These are phyloP conservation scores for Fusarium poae DNA, from an alignment of 2,329 filamentous ascomycete genomes.

Conservation along the genomic window DNA sequence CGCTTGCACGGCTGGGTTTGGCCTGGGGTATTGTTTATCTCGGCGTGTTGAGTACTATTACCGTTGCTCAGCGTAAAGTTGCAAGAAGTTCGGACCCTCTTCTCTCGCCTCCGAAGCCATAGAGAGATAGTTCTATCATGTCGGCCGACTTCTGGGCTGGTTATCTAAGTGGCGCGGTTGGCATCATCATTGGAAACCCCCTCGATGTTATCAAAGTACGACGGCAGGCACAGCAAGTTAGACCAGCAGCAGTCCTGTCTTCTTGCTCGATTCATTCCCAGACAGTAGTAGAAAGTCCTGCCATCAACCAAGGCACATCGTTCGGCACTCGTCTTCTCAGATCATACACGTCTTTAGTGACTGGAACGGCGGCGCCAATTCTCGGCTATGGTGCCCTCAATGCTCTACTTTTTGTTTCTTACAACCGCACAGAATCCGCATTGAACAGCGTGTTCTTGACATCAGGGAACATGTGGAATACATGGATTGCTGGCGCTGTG, in stretches of 20 bases:
- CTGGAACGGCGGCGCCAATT: constrained; percentile 85
- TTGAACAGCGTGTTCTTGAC: constrained; percentile 60
- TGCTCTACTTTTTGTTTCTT: constrained; percentile 88
- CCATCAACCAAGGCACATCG: constrained; percentile 13
- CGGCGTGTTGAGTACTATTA: constrained; percentile 44
- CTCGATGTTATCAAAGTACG: constrained; percentile 75
- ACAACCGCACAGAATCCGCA: constrained; percentile 82
- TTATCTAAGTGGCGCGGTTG: constrained; percentile 86
- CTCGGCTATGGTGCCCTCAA: constrained; percentile 93
- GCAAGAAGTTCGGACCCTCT: constrained; percentile 25
- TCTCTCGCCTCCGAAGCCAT: constrained; percentile 17
- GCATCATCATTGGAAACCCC: constrained; percentile 91
- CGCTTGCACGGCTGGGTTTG: constrained; percentile 42
- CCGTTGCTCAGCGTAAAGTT: constrained; percentile 42
- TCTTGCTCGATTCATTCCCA: constrained; percentile 25
- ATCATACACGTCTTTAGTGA: constrained; percentile 58
- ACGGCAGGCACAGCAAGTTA: constrained; percentile 71
- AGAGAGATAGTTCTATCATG: constrained; percentile 62
- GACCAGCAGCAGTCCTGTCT: constrained; percentile 20
- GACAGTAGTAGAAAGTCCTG: constrained; percentile 13
- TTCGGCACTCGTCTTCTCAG: constrained; percentile 36
- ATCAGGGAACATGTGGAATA: constrained; percentile 69
- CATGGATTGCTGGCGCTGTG: constrained; percentile 83
- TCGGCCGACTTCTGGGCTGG: constrained; percentile 94
- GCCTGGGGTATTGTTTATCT: constrained; percentile 46